Conservation (phyloP, 2,329 filamentous ascomycete genomes). For the Scedosporium boydii region DNA sequence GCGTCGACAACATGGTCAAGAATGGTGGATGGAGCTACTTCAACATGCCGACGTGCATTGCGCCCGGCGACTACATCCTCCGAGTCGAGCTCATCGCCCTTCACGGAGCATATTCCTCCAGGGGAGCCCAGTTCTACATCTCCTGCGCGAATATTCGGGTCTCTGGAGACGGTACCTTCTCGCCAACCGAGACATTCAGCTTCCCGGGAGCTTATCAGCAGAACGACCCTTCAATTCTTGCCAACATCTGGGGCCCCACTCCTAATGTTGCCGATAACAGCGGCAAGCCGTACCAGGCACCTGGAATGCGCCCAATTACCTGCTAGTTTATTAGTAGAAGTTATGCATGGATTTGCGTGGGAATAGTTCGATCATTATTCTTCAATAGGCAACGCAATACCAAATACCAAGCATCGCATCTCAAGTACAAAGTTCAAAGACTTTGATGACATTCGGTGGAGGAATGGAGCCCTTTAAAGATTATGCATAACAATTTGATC, state of each 20-base stretch:
- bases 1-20: conserved; percentile 34
- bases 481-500: too few species aligned
- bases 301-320: conserved; percentile 1
- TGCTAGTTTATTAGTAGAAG: neutral
- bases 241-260: conserved; percentile 35
- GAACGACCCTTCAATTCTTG: conserved; percentile 32
- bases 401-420: too few species aligned
- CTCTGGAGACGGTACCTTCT: conserved; percentile 34
- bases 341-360: neutral
- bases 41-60: conserved; percentile 38
- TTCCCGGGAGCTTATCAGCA: conserved; percentile 36
- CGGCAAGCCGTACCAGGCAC: conserved; percentile 24
- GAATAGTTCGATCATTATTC: too few species aligned
- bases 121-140: conserved; percentile 42
- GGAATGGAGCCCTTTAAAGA: too few species aligned
- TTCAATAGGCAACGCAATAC: neutral
- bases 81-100: conserved; percentile 41
- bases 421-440: too few species aligned
- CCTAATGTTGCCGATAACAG: conserved; percentile 29
- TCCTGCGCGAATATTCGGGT: conserved; percentile 50
- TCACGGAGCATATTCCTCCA: conserved; percentile 30
- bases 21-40: conserved; percentile 37
- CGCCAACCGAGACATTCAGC: conserved; percentile 33
- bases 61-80: conserved; percentile 45
- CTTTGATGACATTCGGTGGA: too few species aligned